A percentile compares a stretch with the other conserved stretches of the same genome.
Evolutionary conservation across 2,329 filamentous ascomycete genomes (phyloP).

Genomic region (Cladosporium sp.): DNA sequence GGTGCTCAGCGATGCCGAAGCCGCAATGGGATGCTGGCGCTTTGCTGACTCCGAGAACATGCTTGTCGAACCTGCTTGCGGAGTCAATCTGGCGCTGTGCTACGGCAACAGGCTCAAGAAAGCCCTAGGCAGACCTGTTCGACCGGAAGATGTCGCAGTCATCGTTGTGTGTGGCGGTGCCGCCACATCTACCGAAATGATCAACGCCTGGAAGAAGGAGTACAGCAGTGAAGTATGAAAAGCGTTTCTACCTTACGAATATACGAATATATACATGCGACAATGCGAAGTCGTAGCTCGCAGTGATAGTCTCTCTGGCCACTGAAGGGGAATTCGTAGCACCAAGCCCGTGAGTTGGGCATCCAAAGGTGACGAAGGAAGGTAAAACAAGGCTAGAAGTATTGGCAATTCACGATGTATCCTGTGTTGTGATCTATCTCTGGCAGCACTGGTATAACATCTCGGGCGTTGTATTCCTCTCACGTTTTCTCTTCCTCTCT

Average conservation of each 20-base stretch:
- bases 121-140: conserved; percentile 62
- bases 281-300: neutral
- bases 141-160: conserved; percentile 71
- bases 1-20: conserved; percentile 74
- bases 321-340: neutral
- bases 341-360: neutral
- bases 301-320: neutral
- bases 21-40: conserved; percentile 72
- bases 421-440: neutral
- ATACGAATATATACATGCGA: neutral
- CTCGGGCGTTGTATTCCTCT: neutral
- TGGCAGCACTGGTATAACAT: neutral
- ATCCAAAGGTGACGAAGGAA: neutral
- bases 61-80: conserved; percentile 82
- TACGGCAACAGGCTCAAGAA: conserved; percentile 66
- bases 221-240: conserved; percentile 31
- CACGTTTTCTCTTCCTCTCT: neutral
- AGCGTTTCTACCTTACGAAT: neutral
- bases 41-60: conserved; percentile 81
- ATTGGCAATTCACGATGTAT: neutral
- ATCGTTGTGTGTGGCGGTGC: conserved; percentile 77
- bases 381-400: neutral
- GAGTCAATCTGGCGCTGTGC: conserved; percentile 71
- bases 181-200: conserved; percentile 54
- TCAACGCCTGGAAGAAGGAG: conserved; percentile 51